A percentile compares a stretch with the other conserved stretches of the same genome.
Conservation (phyloP, 768 basidiomycete genomes). For the Serendipita sp. region DNA sequence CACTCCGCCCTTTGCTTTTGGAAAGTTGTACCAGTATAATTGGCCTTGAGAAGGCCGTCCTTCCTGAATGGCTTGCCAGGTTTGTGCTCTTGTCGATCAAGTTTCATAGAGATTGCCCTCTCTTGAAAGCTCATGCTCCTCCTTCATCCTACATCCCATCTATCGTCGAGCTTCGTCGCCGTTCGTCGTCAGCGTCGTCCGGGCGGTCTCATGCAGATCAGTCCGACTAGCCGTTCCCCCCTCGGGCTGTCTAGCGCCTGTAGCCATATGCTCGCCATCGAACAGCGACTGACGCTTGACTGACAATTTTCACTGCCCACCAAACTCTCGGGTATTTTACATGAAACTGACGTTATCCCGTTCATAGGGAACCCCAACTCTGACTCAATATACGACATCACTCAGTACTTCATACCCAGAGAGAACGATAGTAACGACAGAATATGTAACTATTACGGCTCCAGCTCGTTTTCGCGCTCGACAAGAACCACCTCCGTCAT, state of each 20-base stretch:
- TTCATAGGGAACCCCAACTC: neutral
- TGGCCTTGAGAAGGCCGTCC: too few relatives aligned
- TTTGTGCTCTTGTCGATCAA: too few relatives aligned
- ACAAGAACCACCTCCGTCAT: neutral
- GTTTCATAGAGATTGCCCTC: too few relatives aligned
- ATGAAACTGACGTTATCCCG: neutral
- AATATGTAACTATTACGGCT: neutral
- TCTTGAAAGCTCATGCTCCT: too few relatives aligned
- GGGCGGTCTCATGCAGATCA: too few relatives aligned
- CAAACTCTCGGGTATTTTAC: neutral
- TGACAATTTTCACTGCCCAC: neutral
- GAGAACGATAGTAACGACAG: neutral
- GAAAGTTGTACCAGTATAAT: too few relatives aligned
- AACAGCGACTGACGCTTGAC: neutral
- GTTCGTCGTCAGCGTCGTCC: too few relatives aligned
- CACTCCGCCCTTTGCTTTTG: too few relatives aligned
- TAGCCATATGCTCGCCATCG: neutral
- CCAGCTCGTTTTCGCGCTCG: neutral
- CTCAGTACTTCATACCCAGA: neutral
- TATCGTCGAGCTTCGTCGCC: too few relatives aligned
- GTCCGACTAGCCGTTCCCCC: neutral
- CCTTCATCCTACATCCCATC: too few relatives aligned
- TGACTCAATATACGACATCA: neutral
- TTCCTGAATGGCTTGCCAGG: too few relatives aligned
- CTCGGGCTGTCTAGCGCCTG: conserved; percentile 1